Base-by-base conservation (phyloP, 371 early-diverging fungal genomes). In the Mucor velutinosus region DNA sequence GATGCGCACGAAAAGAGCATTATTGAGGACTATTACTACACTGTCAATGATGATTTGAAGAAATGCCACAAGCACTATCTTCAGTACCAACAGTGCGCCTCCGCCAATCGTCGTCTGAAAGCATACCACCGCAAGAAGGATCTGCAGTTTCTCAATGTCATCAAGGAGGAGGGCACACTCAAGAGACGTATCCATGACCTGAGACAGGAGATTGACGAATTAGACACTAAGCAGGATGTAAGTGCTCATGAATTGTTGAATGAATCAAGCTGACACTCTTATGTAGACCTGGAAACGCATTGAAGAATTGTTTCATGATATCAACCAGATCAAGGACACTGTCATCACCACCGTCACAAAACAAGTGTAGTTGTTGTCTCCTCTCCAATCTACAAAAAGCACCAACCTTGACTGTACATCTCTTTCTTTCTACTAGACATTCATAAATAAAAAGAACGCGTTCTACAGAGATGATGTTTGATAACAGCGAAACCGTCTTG, bases 381-480 rank as follows among this genome's bases (percentile, higher is more conserved):
- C 19, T 56, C 39, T 65, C 14, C 23, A 33, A 17, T 35, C 4
- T 7, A 33, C 32, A 58, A 58, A 33, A 32, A 30, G 37, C 14
- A 14, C 3, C 14, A 33, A 33, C 1, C 35, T 33, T 30, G 30
- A 30, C 41, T 41, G 41, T 17, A 41, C 6, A 41, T 33, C 17
- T 41, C 17, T 41, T 17, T 17, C 17, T 41, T 41, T 37, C 19
- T 51, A 11, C 49, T n/a, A 0, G 23, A 1, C 23, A 33, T 21
- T 21, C 3, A 23, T 12, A 23, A 11, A 21, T 8, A 23, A 23
- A 23, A 21, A 49, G 4, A n/a, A 58, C 59, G 59, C 59, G 59
- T 58, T 21, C n/a, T 10, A 19, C 21, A n/a, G 37, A 43, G 14
- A 56, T 14, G 30, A 63, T 62, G 59, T 62, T 63, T 58, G 35